These are phyloP conservation scores for Tuber indicum DNA, from an alignment of 495 filamentous ascomycete genomes.

Conservation along the genomic window DNA sequence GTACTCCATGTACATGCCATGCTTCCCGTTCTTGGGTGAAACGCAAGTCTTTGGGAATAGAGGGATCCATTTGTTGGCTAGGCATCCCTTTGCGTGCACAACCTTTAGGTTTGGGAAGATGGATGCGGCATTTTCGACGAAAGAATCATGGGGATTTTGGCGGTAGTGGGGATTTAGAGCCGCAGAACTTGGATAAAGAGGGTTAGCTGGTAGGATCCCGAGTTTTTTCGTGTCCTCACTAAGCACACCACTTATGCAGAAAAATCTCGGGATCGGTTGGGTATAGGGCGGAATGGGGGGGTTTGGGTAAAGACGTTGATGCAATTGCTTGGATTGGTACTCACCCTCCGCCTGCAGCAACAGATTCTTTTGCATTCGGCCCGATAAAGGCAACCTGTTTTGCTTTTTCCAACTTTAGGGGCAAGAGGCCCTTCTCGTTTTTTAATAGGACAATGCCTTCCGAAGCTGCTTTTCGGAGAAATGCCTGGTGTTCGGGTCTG, in stretches of 20 bases:
- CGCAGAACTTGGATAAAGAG: slow-evolving; percentile 28
- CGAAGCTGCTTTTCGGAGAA: slow-evolving; percentile 60
- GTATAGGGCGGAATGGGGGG: background rate
- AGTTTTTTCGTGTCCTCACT: slow-evolving; percentile 2
- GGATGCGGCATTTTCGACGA: slow-evolving; percentile 25
- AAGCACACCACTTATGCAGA: slow-evolving; percentile 8
- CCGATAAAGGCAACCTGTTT: slow-evolving; percentile 62
- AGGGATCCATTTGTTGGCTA: slow-evolving; percentile 40
- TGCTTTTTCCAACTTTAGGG: slow-evolving; percentile 52
- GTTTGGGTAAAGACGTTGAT: background rate
- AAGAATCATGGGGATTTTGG: slow-evolving; percentile 39
- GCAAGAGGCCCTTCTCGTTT: slow-evolving; percentile 61
- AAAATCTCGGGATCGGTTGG: background rate
- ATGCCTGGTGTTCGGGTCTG: slow-evolving; percentile 49
- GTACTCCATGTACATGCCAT: slow-evolving; percentile 42
- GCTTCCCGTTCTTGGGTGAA: slow-evolving; percentile 39
- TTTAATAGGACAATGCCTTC: slow-evolving; percentile 69
- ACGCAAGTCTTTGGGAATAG: slow-evolving; percentile 41
- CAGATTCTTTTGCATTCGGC: slow-evolving; percentile 55
- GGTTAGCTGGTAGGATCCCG: slow-evolving; percentile 12
- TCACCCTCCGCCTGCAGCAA: slow-evolving; percentile 42
- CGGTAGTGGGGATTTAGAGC: slow-evolving; percentile 42
- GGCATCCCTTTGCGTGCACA: slow-evolving; percentile 38
- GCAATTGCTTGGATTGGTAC: slow-evolving; percentile 8
- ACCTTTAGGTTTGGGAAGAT: slow-evolving; percentile 33